These are phyloP conservation scores for Saururus chinensis DNA, from an alignment of 164 flowering plant genomes.

Conservation along the genomic window DNA sequence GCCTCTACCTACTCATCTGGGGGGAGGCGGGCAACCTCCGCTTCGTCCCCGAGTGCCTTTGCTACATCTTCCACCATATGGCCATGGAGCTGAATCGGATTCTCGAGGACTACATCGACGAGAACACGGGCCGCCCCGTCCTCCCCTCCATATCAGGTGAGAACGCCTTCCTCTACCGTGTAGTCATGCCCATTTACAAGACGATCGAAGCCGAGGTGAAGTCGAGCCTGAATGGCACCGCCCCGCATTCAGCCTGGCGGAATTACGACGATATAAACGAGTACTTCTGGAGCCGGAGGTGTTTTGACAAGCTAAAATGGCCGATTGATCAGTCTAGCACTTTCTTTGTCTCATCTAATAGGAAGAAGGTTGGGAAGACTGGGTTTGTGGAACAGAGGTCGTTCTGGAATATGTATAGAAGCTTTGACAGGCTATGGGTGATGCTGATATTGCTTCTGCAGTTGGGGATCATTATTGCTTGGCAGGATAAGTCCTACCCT, in stretches of 20 bases:
- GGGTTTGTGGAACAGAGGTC: slow-evolving; percentile 96
- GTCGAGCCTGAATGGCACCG: slow-evolving; percentile 61
- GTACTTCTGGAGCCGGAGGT: slow-evolving; percentile 78
- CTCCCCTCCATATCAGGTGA: slow-evolving; percentile 9
- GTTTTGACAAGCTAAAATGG: slow-evolving; percentile 61
- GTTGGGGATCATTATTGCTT: slow-evolving; percentile 72
- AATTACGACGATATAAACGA: slow-evolving; percentile 95
- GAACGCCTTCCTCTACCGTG: slow-evolving; percentile 9
- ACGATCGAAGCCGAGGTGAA: slow-evolving; percentile 37
- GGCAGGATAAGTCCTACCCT: slow-evolving; percentile 39
- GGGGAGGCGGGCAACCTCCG: slow-evolving; percentile 87
- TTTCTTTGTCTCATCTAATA: slow-evolving; percentile 25
- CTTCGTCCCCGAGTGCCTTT: slow-evolving; percentile 72
- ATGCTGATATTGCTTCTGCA: slow-evolving; percentile 70
- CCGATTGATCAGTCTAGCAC: slow-evolving; percentile 44
- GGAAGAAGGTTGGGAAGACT: slow-evolving; percentile 61
- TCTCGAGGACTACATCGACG: slow-evolving; percentile 59
- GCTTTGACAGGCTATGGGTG: slow-evolving; percentile 89
- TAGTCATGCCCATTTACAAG: slow-evolving; percentile 10
- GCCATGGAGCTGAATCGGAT: slow-evolving; percentile 62
- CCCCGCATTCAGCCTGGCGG: slow-evolving; percentile 91
- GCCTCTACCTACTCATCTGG: slow-evolving; percentile 72
- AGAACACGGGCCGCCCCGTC: slow-evolving; percentile 26
- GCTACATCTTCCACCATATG: slow-evolving; percentile 79
- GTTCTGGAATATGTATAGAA: slow-evolving; percentile 81